A percentile compares a stretch with the other conserved stretches of the same genome.
These are phyloP conservation scores for Cladosporium halotolerans DNA, from an alignment of 2,329 filamentous ascomycete genomes.

Conservation along the genomic window DNA sequence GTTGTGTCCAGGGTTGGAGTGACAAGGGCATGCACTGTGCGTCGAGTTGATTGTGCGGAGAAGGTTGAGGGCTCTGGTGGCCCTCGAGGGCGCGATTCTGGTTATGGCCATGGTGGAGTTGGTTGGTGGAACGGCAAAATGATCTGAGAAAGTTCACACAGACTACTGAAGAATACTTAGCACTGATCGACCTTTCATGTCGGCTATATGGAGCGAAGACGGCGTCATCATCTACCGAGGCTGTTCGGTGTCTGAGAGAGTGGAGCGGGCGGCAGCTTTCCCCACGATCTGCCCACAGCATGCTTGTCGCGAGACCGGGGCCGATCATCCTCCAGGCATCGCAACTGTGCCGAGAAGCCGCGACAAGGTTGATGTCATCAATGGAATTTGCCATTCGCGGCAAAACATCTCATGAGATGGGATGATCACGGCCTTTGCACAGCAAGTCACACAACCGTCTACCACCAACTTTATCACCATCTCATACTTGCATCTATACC, in stretches of 20 bases:
- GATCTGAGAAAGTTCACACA: background rate
- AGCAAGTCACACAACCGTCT: background rate
- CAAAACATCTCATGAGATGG: no score
- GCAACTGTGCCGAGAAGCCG: no score
- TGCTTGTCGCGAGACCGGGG: no score
- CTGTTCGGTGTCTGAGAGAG: background rate
- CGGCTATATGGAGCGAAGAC: background rate
- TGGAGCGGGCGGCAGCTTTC: background rate
- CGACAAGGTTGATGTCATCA: constrained; percentile 3
- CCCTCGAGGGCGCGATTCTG: constrained; percentile 39
- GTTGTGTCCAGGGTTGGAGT: constrained; percentile 71
- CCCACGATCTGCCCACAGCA: background rate
- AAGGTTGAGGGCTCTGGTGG: constrained; percentile 60
- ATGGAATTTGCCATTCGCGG: background rate
- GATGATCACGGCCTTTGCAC: no score
- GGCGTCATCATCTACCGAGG: background rate
- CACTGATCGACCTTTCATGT: background rate
- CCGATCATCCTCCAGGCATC: no score
- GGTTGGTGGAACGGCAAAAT: background rate
- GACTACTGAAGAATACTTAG: background rate
- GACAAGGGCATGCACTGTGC: constrained; percentile 79
- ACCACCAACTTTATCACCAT: background rate
- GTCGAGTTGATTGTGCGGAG: constrained; percentile 87
- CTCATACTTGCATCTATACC: background rate
- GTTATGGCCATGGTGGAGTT: constrained; percentile 29